These are phyloP conservation scores for Panicum virgatum DNA, from an alignment of 202 grass and related monocot genomes.

Conservation along the genomic window DNA sequence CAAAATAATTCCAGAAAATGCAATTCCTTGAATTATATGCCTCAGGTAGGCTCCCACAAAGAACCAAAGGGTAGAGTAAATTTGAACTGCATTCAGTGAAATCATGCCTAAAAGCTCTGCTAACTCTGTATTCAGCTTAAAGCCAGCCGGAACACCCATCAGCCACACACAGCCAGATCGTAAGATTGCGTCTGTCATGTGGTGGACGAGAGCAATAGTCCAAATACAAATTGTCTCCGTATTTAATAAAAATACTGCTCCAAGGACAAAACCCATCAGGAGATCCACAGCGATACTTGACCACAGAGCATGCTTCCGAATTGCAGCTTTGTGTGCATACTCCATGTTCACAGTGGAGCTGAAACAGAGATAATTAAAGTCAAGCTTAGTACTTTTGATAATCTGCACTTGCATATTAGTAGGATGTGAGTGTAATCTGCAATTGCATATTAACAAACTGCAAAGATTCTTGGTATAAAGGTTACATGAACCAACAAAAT, in stretches of 20 bases:
- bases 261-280: slow-evolving; percentile 71
- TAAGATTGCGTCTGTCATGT: slow-evolving; percentile 70
- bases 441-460: slow-evolving; percentile 30
- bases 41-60: slow-evolving; percentile 60
- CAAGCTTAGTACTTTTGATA: slow-evolving; percentile 9
- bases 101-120: slow-evolving; percentile 90
- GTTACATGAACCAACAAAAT: slow-evolving; percentile 27
- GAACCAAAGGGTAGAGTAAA: slow-evolving; percentile 90
- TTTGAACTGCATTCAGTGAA: slow-evolving; percentile 85
- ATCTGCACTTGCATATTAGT: background rate
- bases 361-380: slow-evolving; percentile 6
- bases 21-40: slow-evolving; percentile 55
- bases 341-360: slow-evolving; percentile 65
- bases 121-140: slow-evolving; percentile 93
- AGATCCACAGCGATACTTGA: slow-evolving; percentile 74
- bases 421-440: slow-evolving; percentile 23
- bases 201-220: slow-evolving; percentile 45
- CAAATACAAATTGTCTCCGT: slow-evolving; percentile 61
- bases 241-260: slow-evolving; percentile 58
- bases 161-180: slow-evolving; percentile 93
- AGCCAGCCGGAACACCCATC: slow-evolving; percentile 94
- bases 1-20: slow-evolving; percentile 65
- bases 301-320: slow-evolving; percentile 70
- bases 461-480: slow-evolving; percentile 14
- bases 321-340: slow-evolving; percentile 67